Evolutionary conservation across 1,284 basidiomycete genomes (phyloP).

Genomic region (Tremellales sp.): DNA sequence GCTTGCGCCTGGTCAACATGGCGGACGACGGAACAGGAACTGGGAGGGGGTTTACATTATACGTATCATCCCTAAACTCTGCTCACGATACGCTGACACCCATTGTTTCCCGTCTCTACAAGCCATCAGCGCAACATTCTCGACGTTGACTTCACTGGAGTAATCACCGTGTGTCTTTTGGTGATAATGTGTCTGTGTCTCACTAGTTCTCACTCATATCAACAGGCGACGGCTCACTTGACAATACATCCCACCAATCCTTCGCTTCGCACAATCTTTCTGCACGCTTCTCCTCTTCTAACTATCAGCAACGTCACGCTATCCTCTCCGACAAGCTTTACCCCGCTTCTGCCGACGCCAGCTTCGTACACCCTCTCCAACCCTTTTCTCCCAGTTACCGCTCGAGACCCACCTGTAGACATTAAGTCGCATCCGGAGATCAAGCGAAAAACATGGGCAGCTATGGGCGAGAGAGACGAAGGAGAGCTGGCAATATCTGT

Average conservation of each 20-base stretch:
- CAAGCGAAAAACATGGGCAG: conserved; percentile 86
- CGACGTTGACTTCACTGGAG: conserved; percentile 44
- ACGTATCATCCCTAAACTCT: too few relatives aligned
- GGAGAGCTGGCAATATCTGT: conserved; percentile 91
- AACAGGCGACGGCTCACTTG: conserved; percentile 40
- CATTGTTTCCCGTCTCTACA: neutral
- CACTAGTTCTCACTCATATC: conserved; percentile 4
- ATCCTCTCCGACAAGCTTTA: conserved; percentile 35
- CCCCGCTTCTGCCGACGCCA: conserved; percentile 59
- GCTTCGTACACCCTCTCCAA: conserved; percentile 65
- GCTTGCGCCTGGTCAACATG: too few relatives aligned
- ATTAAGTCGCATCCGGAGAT: conserved; percentile 88
- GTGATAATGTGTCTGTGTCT: neutral
- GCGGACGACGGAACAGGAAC: too few relatives aligned
- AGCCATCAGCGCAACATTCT: conserved; percentile 45
- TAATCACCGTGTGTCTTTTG: conserved; percentile 25
- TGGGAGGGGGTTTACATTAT: too few relatives aligned
- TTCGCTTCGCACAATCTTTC: conserved; percentile 39
- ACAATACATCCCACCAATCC: conserved; percentile 43
- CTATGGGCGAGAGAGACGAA: conserved; percentile 82
- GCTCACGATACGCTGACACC: too few relatives aligned
- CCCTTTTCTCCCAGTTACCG: conserved; percentile 47
- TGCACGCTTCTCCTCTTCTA: conserved; percentile 43
- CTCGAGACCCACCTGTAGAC: conserved; percentile 55
- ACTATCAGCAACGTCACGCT: conserved; percentile 41